Base-by-base conservation (phyloP, 345 rosid species). In the Dipteronia sinensis region DNA sequence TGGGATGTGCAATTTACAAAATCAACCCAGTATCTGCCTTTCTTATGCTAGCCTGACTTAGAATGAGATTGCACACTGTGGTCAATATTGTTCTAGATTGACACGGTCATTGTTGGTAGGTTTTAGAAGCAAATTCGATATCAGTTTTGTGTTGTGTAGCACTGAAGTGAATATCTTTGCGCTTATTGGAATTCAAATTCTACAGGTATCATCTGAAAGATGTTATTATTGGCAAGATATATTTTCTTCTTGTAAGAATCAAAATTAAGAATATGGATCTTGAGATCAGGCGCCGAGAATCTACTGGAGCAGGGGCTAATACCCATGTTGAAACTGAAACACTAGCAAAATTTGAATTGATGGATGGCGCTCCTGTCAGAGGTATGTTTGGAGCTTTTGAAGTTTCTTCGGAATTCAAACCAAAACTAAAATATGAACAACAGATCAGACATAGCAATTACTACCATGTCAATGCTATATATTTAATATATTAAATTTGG, bases 301-400 rank as follows among this genome's bases (percentile, higher is more conserved):
- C 99, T 59, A 97, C 99, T 1, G 99, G 99, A 68, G 88, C 98
- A 59, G 99, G 99, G 73, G 88, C 93, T 71, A 97, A 91, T 82
- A 97, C 98, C 25, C 97, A 93, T 79, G 99, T 97, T 15, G 99
- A 97, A 89, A 94, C 99, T 25, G 98, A 97, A 85, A 97, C 98
- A 12, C 91, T 97, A 19, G 98, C 98, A 10, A 97, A 97, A 84
- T 97, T 90, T 67, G 99, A 94, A 85, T 76, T 97, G 87, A 97
- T 97, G 99, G 99, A 97, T 83, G 99, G 99, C 67, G 98, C 97
- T 83, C 98, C 99, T 0, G 98, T 97, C 67, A 88, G 99, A 91
- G 99, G 99, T 96, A 87, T 55, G 78, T 62, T 20, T 34, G 5
- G 56, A 25, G 13, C 40, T 31, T 20, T 77, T 66, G 8, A 1